Conservation (phyloP, 1,284 basidiomycete species). For the Anthracocystis panici-leucophaei region DNA sequence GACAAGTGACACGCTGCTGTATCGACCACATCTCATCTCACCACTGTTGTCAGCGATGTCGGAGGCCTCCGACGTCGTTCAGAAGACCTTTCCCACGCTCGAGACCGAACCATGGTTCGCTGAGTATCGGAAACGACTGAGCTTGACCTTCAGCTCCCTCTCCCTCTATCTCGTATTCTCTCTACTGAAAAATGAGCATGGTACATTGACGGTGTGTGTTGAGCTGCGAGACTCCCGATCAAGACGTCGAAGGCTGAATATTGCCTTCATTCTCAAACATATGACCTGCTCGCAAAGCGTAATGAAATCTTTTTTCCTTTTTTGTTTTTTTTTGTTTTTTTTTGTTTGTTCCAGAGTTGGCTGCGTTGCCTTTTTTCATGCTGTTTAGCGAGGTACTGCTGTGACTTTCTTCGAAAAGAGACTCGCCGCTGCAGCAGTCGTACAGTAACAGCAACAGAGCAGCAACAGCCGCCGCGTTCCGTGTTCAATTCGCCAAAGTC, state of each 20-base stretch:
- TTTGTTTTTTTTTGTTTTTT: conserved; percentile 10
- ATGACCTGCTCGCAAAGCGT: neutral
- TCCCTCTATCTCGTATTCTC: too few species aligned
- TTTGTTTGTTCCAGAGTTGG: conserved; percentile 6
- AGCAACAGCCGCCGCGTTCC: neutral
- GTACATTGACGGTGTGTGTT: neutral
- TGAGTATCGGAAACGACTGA: neutral
- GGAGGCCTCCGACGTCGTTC: neutral
- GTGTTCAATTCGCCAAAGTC: neutral
- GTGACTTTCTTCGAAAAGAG: conserved; percentile 3
- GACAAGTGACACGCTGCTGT: too few species aligned
- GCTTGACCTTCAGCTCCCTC: neutral
- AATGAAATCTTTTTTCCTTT: neutral
- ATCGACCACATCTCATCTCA: neutral
- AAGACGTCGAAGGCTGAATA: too few species aligned
- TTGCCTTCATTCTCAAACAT: too few species aligned
- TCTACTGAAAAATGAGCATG: too few species aligned
- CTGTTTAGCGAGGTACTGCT: conserved; percentile 1
- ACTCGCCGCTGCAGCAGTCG: neutral
- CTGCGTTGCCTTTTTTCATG: conserved; percentile 1
- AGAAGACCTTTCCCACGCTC: neutral
- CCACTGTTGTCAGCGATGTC: neutral
- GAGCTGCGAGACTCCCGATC: neutral
- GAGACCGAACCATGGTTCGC: neutral
- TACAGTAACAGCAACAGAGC: neutral